These are phyloP conservation scores for Corymbia maculata DNA, from an alignment of 345 rosid species.

Conservation along the genomic window DNA sequence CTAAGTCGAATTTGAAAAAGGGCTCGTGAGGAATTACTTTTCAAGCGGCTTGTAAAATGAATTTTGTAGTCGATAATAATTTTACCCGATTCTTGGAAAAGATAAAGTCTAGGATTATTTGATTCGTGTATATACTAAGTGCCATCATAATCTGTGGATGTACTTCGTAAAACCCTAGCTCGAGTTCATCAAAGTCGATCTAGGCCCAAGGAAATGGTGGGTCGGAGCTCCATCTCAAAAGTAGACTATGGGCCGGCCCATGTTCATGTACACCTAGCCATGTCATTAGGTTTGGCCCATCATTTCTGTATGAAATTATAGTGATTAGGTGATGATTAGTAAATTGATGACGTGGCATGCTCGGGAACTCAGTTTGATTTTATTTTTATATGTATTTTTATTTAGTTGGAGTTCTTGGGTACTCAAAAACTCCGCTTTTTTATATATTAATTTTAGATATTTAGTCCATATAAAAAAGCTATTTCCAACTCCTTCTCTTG, in stretches of 20 bases:
- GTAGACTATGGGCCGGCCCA: background rate
- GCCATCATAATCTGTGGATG: background rate
- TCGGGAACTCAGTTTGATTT: background rate
- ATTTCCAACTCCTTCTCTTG: background rate
- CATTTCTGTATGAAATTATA: background rate
- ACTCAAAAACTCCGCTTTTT: background rate
- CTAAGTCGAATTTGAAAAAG: no score
- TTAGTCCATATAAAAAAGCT: background rate
- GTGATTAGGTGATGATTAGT: background rate
- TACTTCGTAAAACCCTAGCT: background rate
- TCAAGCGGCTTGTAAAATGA: background rate
- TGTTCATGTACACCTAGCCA: background rate
- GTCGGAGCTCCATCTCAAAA: background rate
- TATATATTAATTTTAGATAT: background rate
- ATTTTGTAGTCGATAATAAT: background rate
- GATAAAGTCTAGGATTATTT: background rate
- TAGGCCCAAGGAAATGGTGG: background rate
- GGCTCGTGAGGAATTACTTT: background rate
- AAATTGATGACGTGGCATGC: background rate
- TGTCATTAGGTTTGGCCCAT: background rate
- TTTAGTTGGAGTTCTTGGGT: background rate
- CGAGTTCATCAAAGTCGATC: background rate
- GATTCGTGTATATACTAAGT: background rate
- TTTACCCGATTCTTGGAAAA: background rate
- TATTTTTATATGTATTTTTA: fast-evolving